phyloP scores from a whole-genome alignment of 257 asterid genomes.

The Henckelia pumila region DNA sequence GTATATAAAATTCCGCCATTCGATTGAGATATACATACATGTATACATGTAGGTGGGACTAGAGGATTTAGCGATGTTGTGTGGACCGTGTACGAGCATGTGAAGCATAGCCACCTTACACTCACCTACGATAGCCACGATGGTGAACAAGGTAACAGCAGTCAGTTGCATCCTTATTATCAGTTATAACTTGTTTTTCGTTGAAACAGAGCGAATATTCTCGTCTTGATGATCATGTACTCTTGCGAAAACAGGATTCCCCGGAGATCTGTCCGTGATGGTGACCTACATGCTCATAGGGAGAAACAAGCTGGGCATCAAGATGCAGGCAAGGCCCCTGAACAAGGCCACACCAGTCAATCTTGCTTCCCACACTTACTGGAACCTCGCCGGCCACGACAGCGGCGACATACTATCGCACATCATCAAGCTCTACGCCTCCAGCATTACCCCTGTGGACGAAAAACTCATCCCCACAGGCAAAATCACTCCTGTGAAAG shows the following conservation, averaged over 20 bases:
- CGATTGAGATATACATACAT: background rate
- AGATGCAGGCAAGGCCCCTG: constrained; percentile 58
- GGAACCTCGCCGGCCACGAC: constrained; percentile 78
- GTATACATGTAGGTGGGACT: constrained; percentile 47
- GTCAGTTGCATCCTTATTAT: too few relatives aligned
- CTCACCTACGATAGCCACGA: constrained; percentile 62
- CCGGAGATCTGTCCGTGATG: constrained; percentile 51
- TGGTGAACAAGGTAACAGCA: constrained; percentile 72
- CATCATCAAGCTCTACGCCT: constrained; percentile 49
- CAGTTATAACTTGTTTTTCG: too few relatives aligned
- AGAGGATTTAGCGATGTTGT: constrained; percentile 57
- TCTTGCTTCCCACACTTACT: constrained; percentile 78
- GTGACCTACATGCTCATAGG: constrained; percentile 63
- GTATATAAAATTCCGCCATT: background rate
- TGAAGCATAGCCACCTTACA: constrained; percentile 46
- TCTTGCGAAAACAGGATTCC: constrained; percentile 67
- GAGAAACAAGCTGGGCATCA: constrained; percentile 40
- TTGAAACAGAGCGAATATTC: too few relatives aligned
- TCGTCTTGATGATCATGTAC: too few relatives aligned
- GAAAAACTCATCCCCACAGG: constrained; percentile 73
- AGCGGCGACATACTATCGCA: constrained; percentile 66
- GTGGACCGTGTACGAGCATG: constrained; percentile 48
- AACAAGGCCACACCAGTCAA: constrained; percentile 73
- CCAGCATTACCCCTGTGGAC: constrained; percentile 61
- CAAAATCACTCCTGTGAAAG: constrained; percentile 37